A percentile compares a stretch with the other conserved stretches of the same genome.
Conservation (phyloP, 164 flowering plant genomes). For the Macadamia tetraphylla region DNA sequence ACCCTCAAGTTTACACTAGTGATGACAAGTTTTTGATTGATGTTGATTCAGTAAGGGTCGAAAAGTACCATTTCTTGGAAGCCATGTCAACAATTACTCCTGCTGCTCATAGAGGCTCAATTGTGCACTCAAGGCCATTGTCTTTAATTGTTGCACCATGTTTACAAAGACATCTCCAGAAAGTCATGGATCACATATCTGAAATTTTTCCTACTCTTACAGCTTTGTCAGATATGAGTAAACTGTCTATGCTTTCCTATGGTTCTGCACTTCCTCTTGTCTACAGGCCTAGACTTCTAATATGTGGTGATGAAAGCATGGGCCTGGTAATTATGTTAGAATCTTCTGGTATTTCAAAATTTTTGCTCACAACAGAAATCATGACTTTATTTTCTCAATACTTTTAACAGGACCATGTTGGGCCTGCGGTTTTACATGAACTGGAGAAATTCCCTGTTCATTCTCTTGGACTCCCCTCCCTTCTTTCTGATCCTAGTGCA, state of each 20-base stretch:
- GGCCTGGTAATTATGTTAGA: constrained; percentile 76
- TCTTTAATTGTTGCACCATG: constrained; percentile 88
- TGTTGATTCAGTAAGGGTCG: constrained; percentile 85
- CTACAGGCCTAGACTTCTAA: constrained; percentile 83
- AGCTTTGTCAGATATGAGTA: constrained; percentile 51
- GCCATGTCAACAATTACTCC: constrained; percentile 98
- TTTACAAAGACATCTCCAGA: constrained; percentile 60
- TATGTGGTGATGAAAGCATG: constrained; percentile 71
- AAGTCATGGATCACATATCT: constrained; percentile 57
- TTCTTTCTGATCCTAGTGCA: constrained; percentile 99
- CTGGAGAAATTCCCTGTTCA: constrained; percentile 99
- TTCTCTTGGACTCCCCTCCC: constrained; percentile 91
- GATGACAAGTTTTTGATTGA: constrained; percentile 96
- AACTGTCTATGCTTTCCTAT: constrained; percentile 70
- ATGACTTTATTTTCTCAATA: constrained; percentile 49
- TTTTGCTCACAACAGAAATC: constrained; percentile 3
- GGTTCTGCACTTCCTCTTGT: constrained; percentile 89
- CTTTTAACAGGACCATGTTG: constrained; percentile 94
- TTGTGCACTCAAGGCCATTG: constrained; percentile 90
- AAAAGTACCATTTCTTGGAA: constrained; percentile 81
- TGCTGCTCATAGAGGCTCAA: constrained; percentile 97
- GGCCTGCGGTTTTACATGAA: constrained; percentile 97
- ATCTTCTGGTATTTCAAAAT: constrained; percentile 9
- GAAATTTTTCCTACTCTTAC: constrained; percentile 68
- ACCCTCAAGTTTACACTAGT: constrained; percentile 98